Evolutionary conservation across 1,284 basidiomycete genomes (phyloP), one percentile per base, ranked within the genome.

Genomic region (Ceraceosorus guamensis): DNA sequence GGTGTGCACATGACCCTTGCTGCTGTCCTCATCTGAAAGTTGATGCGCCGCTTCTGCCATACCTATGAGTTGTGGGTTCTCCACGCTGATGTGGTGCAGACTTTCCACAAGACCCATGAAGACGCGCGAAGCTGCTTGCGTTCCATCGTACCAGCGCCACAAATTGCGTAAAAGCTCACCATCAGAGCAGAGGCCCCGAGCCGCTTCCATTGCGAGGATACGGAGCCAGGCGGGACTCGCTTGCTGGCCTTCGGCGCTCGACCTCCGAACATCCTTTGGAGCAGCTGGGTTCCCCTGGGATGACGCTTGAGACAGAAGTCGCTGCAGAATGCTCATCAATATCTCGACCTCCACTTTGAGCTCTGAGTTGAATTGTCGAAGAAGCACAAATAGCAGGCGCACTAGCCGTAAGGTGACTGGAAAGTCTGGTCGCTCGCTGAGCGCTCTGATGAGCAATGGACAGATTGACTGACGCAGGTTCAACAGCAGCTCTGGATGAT

Each of bases 391-490:
- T 46, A 96, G 86, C 16, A 97, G 87, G 6, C 93, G 87, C 35
- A 88, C 91, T 57, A 90, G 87, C 46, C 93, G 87, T 6, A 98
- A 82, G 0, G 88, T 88, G 50, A 92, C 82, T 0, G 91, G 88
- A 77, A 97, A 98, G 2, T 84, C 61, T 57, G 89, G 86, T 47
- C 86, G 83, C 52, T 93, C 88, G 11, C 70, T 71, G 48, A 78
- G 70, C 1, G 87, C 82, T 70, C 88, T 89, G 61, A 92, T 85
- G 5, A 98, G 81, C 13, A 96, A 81, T 0, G 93, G 92, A 56
- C 89, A 93, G 11, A 96, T 85, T 58, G 91, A 89, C 64, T 91
- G 86, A 67, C 84, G 85, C 0, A 96, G 82, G 16, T 96, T 83
- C 34, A 89, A 82, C 18, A 92, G 82, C 0, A 95, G 81, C 74